Base-by-base conservation (phyloP, 306 rosid genomes). In the peach (Prunus persica) region DNA sequence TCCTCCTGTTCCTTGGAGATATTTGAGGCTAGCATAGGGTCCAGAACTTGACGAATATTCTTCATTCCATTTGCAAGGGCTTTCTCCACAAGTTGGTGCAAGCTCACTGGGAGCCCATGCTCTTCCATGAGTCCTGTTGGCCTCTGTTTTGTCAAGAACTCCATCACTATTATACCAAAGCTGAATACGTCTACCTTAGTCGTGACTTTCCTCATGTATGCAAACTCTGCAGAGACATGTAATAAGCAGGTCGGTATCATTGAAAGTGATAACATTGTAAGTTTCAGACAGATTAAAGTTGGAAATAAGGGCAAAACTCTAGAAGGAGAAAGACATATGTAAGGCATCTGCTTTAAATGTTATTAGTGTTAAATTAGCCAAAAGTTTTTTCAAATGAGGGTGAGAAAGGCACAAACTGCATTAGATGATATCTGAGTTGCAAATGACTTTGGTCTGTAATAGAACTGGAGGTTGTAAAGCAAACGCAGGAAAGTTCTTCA, bases 171-270 rank as follows among this genome's bases (percentile, higher is more conserved):
- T 79, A 85, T 80, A 0, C 97, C 98, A 28, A 89, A 91, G 89
- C 98, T 88, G 92, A 89, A 93, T 74, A 93, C 86, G 1, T 91
- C 98, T 32, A 79, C 93, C 78, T 93, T 91, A n/a, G 93, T 80
- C 1, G 91, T 88, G 76, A 87, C 85, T 77, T 87, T 91, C 75
- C 89, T 82, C 86, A 84, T 89, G 85, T 89, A 93, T 4, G 98
- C 96, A 67, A 85, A 79, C 91, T 93, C 98, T 93, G 92, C 67
- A 41, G 46, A 67, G 58, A 74, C 64, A 69, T 76, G 71, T 67
- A 68, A 73, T 38, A 75, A 58, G 47, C 76, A 45, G 32, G 38
- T 82, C 74, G 55, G 67, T 73, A 49, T 18, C 27, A 41, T 41
- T 41, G 13, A 25, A 78, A 61, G 46, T 1, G 22, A 51, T 61